A percentile compares a stretch with the other conserved stretches of the same genome.
phyloP scores from a whole-genome alignment of 306 rosid species.

The Senna siamea region DNA sequence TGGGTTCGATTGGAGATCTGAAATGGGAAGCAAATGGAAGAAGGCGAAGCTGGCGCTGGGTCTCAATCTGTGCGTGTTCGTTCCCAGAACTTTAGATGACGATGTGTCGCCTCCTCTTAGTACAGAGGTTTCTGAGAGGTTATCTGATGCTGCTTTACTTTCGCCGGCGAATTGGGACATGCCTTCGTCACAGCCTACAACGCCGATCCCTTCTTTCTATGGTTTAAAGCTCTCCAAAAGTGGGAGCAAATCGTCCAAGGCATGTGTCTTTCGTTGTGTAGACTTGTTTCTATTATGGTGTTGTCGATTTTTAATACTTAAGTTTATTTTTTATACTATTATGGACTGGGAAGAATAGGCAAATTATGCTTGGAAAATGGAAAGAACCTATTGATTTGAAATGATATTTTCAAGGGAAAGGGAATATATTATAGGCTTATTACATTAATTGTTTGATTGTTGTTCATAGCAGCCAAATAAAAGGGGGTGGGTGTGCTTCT shows the following conservation, averaged over 20 bases:
- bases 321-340: neutral
- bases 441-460: neutral
- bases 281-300: neutral
- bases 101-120: conserved; percentile 45
- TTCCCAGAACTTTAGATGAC: conserved; percentile 58
- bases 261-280: neutral
- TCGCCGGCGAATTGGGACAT: conserved; percentile 52
- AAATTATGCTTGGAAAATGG: neutral
- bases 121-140: conserved; percentile 48
- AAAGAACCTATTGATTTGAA: neutral
- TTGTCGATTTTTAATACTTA: neutral
- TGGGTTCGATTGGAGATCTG: conserved; percentile 29
- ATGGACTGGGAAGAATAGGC: neutral
- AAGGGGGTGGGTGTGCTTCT: neutral
- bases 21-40: conserved; percentile 79
- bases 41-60: conserved; percentile 67
- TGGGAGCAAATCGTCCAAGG: conserved; percentile 22
- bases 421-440: neutral
- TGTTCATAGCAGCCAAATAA: neutral
- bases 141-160: conserved; percentile 70
- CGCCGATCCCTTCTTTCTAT: neutral
- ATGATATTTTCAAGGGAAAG: neutral
- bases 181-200: neutral
- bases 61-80: conserved; percentile 57
- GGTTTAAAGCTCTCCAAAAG: conserved; percentile 13